Conservation (phyloP, 148 eudicot genomes). For the Rhododendron griersonianum region DNA sequence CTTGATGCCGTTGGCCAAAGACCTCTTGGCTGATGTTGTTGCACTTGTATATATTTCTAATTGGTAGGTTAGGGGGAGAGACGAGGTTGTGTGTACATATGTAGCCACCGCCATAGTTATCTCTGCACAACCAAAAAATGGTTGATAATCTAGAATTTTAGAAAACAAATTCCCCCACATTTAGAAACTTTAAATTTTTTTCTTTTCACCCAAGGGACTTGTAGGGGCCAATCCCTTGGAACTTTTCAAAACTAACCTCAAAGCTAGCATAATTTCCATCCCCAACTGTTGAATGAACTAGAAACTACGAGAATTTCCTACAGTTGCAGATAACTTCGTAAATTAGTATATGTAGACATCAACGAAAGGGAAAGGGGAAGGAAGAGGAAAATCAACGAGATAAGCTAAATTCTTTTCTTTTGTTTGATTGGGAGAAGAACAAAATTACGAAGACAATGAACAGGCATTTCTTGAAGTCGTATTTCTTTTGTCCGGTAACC, state of each 20-base stretch:
- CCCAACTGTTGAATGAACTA: too few relatives aligned
- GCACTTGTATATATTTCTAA: not conserved
- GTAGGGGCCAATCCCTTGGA: not conserved
- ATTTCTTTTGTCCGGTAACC: not conserved
- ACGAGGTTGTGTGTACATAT: not conserved
- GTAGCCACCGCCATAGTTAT: not conserved
- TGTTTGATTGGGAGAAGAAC: not conserved
- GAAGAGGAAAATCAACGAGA: not conserved
- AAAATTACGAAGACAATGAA: not conserved
- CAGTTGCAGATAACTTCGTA: not conserved
- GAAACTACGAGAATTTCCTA: not conserved
- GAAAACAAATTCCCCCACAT: not conserved
- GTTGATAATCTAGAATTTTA: not conserved
- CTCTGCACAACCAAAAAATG: not conserved
- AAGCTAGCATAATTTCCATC: too few relatives aligned
- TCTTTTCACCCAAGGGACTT: not conserved
- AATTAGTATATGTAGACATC: not conserved
- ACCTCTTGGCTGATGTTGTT: not conserved
- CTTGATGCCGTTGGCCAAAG: not conserved
- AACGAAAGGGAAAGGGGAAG: not conserved
- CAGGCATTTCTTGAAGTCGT: not conserved
- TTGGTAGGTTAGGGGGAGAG: not conserved
- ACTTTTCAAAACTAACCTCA: not conserved
- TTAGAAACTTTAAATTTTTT: too few relatives aligned
- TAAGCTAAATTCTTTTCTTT: not conserved